phyloP scores from a whole-genome alignment of 169 alveolate species.

The Miamiensis avidus region DNA sequence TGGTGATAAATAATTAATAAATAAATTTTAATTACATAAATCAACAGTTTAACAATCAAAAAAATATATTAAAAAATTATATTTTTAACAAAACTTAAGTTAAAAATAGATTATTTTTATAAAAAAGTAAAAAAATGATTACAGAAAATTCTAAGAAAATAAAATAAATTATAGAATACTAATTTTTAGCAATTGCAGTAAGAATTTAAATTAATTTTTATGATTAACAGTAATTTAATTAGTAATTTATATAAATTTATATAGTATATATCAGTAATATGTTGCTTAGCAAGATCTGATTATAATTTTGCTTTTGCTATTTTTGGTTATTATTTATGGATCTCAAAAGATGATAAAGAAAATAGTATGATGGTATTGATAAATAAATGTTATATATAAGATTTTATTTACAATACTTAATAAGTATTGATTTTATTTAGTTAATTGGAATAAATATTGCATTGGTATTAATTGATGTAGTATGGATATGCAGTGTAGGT shows the following conservation, averaged over 20 bases:
- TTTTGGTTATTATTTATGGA: constrained; percentile 50
- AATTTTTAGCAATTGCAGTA: not conserved
- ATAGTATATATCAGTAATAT: not conserved
- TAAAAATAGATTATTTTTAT: no score
- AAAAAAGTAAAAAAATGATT: no score
- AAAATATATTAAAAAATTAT: no score
- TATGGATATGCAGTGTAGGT: constrained; percentile 47
- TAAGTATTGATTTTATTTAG: not conserved
- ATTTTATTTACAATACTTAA: not conserved
- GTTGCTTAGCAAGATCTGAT: constrained; percentile 48
- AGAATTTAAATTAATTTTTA: no score
- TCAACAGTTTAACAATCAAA: no score
- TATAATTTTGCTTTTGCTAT: constrained; percentile 50
- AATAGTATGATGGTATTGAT: constrained; percentile 41
- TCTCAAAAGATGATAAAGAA: constrained; percentile 41
- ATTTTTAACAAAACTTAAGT: no score
- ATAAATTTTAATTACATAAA: no score
- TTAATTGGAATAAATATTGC: constrained; percentile 35
- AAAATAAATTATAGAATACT: not conserved
- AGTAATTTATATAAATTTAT: no score
- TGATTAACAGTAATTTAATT: not conserved
- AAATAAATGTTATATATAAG: not conserved
- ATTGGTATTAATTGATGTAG: constrained; percentile 38
- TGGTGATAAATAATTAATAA: no score
- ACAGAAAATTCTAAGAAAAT: no score